Evolutionary conservation across 306 rosid species (phyloP), one percentile per base, ranked within the genome.

Genomic region (Prunus armeniaca): DNA sequence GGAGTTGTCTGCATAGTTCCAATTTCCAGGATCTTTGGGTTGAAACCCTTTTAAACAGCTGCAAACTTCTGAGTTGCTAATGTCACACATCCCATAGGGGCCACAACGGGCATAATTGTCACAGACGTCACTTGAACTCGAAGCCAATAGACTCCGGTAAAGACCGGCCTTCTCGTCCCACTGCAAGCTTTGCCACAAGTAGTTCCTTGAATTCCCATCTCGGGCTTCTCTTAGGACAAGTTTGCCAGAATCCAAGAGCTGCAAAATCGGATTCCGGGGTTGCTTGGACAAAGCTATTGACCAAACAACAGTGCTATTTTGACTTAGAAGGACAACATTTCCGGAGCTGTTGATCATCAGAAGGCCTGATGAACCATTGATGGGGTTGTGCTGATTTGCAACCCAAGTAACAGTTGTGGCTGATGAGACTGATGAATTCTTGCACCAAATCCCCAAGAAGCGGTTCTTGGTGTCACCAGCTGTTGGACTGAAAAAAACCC

Each of bases 401-500:
- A 25, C 65, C 65, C 38, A 60, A 60, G 18, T 60, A 25, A 60
- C 38, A 25, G 5, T 61, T 61, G 32, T 13, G 19, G 17, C 10
- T 25, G 65, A 61, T 13, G 65, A 14, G 65, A 61, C 65, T 3
- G 65, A 38, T 38, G 43, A 13, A 25, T 32, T 27, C 19, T 61
- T 25, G 38, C 13, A 18, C 65, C 65, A 25, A 61, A 61, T 61
- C 27, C 65, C 65, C n/a, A 13, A 25, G 10, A 25, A 61, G 32
- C 38, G 19, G 18, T 25, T 25, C 19, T 61, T 28, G 38, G 65
- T 24, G n/a, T 18, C 65, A 14, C 3, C 7, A 11, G 86, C 87
- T 4, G 38, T 45, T 28, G 84, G 87, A 18, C 61, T 74, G 57
- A 84, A 86, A 84, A 84, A 89, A 84, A 41, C 90, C 90, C 71